phyloP scores from a whole-genome alignment of 2,329 filamentous ascomycete species.

The Neonectria punicea region DNA sequence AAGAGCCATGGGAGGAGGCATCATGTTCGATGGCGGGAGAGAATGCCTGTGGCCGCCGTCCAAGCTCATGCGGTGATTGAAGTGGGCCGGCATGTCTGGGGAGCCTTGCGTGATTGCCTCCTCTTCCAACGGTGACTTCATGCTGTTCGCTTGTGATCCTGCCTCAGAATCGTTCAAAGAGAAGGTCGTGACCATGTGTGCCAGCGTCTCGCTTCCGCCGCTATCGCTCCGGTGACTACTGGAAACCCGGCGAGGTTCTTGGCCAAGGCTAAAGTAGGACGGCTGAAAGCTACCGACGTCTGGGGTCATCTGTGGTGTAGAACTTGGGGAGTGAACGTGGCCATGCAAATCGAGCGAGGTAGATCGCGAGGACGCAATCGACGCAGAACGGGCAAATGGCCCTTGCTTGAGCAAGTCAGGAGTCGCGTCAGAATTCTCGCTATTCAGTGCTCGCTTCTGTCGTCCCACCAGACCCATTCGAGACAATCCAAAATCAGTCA shows the following conservation, averaged over 20 bases:
- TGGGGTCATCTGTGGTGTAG: constrained; percentile 89
- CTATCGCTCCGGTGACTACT: constrained; percentile 87
- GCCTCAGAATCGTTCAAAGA: constrained; percentile 72
- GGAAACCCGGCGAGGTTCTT: constrained; percentile 76
- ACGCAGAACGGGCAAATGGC: constrained; percentile 86
- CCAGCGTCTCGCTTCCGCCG: constrained; percentile 85
- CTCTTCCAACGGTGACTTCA: constrained; percentile 76
- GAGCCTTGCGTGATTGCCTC: constrained; percentile 79
- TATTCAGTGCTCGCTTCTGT: constrained; percentile 91
- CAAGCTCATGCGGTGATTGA: constrained; percentile 45
- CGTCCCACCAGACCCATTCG: constrained; percentile 97
- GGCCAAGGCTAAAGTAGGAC: constrained; percentile 87
- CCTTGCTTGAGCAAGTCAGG: constrained; percentile 94
- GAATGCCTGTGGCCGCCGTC: constrained; percentile 49
- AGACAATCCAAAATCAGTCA: constrained; percentile 97
- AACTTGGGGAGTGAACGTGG: constrained; percentile 77
- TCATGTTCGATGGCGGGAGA: constrained; percentile 69
- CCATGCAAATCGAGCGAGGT: constrained; percentile 91
- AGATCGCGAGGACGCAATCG: constrained; percentile 89
- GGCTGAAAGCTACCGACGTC: constrained; percentile 76
- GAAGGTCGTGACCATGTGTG: constrained; percentile 83
- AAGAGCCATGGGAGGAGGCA: constrained; percentile 91
- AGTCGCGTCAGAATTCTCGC: constrained; percentile 79
- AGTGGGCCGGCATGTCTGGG: constrained; percentile 73
- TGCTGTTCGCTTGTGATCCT: constrained; percentile 55